phyloP scores from a whole-genome alignment of 305 asterid genomes.

The Salvia sclarea region DNA sequence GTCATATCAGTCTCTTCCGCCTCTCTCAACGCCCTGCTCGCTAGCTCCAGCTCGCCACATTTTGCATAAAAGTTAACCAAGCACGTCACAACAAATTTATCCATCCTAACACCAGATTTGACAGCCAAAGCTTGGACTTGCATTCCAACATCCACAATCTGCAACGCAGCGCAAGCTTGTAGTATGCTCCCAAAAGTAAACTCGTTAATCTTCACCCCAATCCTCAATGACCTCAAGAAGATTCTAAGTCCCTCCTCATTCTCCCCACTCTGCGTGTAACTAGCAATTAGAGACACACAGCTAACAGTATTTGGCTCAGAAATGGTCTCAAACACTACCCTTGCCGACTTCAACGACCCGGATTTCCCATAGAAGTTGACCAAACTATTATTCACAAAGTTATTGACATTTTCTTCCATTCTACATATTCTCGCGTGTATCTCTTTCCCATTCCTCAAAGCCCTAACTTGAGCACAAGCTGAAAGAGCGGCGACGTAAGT shows the following conservation, averaged over 20 bases:
- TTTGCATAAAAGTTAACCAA: conserved; percentile 70
- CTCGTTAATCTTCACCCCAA: conserved; percentile 63
- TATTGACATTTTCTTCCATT: conserved; percentile 44
- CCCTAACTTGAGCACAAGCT: conserved; percentile 55
- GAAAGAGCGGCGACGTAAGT: conserved; percentile 71
- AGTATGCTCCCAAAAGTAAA: conserved; percentile 55
- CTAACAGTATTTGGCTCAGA: conserved; percentile 57
- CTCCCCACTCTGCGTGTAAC: conserved; percentile 56
- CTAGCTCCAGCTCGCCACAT: conserved; percentile 59
- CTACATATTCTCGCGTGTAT: conserved; percentile 65
- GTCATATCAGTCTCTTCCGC: conserved; percentile 51
- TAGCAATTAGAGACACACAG: conserved; percentile 67
- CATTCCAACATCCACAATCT: conserved; percentile 53
- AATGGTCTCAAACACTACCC: conserved; percentile 58
- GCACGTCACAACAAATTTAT: conserved; percentile 60
- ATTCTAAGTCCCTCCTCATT: conserved; percentile 55
- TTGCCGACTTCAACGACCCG: conserved; percentile 58
- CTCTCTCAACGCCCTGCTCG: conserved; percentile 53
- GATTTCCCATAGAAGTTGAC: conserved; percentile 82
- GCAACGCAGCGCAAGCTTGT: conserved; percentile 62
- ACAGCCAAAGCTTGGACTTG: conserved; percentile 61
- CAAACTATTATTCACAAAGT: conserved; percentile 59
- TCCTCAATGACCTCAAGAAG: conserved; percentile 52
- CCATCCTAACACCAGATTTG: conserved; percentile 54
- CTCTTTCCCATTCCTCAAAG: conserved; percentile 61